Percentiles rank a stretch among this genome's conserved stretches.
These are phyloP conservation scores for Hypoxylon cercidicola DNA, from an alignment of 495 filamentous ascomycete genomes.

Conservation along the genomic window DNA sequence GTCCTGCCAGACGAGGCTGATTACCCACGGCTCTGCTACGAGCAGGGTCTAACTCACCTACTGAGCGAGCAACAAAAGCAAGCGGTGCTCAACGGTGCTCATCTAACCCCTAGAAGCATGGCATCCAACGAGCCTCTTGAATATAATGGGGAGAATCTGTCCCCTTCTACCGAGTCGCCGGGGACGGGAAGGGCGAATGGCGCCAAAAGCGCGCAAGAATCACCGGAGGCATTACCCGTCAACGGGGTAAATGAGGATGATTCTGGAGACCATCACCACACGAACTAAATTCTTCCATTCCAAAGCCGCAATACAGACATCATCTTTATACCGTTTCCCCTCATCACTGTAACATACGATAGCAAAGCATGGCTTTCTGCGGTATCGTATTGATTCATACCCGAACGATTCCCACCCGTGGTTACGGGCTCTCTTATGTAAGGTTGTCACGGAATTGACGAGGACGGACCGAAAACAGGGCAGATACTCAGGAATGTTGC, in stretches of 20 bases:
- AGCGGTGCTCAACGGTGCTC: conserved; percentile 38
- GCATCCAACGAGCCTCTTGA: conserved; percentile 44
- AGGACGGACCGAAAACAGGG: conserved; percentile 35
- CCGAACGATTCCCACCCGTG: conserved; percentile 23
- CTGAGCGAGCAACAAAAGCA: conserved; percentile 49
- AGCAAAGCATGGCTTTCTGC: conserved; percentile 28
- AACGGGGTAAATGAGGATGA: conserved; percentile 37
- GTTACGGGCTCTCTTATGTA: conserved; percentile 34
- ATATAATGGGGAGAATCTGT: conserved; percentile 36
- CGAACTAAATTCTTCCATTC: neutral
- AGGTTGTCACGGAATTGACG: conserved; percentile 41
- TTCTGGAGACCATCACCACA: conserved; percentile 17
- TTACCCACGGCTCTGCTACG: conserved; percentile 56
- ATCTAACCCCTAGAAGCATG: conserved; percentile 46
- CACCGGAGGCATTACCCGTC: conserved; percentile 28
- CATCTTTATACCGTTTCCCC: conserved; percentile 18
- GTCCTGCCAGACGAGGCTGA: conserved; percentile 59
- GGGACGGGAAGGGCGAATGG: conserved; percentile 38
- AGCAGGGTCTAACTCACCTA: conserved; percentile 57
- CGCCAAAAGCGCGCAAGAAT: conserved; percentile 36
- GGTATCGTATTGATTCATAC: conserved; percentile 24
- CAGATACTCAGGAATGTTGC: conserved; percentile 40
- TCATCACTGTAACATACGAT: conserved; percentile 41
- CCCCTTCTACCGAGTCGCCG: conserved; percentile 37
- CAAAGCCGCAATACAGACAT: conserved; percentile 1